Evolutionary conservation across 2,329 filamentous ascomycete genomes (phyloP).

Genomic region (Westerdykella aurantiaca): DNA sequence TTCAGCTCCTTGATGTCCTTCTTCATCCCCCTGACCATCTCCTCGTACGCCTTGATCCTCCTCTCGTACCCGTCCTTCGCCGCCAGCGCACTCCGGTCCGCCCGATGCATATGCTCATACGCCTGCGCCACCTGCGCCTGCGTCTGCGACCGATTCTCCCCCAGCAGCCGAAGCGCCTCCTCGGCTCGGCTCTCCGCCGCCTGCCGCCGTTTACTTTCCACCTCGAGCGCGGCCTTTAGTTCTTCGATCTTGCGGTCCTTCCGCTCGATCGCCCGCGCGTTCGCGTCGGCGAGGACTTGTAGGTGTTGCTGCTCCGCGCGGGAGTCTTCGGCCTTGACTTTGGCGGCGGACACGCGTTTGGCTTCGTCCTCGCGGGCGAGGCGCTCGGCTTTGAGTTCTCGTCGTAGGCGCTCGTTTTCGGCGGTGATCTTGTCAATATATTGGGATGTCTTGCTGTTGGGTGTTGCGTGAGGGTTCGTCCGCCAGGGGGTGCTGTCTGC

Average conservation of each 20-base stretch:
- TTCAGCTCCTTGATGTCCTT: constrained; percentile 31
- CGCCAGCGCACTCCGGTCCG: constrained; percentile 58
- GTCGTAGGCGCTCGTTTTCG: constrained; percentile 71
- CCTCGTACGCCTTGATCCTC: constrained; percentile 49
- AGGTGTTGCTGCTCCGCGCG: constrained; percentile 64
- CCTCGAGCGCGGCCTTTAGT: constrained; percentile 57
- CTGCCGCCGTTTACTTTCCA: constrained; percentile 57
- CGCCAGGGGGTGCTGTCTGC: constrained; percentile 23
- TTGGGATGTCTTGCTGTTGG: constrained; percentile 33
- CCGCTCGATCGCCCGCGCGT: constrained; percentile 62
- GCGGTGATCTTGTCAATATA: constrained; percentile 72
- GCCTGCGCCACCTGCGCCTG: constrained; percentile 58
- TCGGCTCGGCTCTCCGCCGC: constrained; percentile 56
- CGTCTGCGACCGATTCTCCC: constrained; percentile 55
- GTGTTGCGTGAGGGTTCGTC: constrained; percentile 20
- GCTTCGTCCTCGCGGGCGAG: constrained; percentile 61
- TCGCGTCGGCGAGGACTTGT: constrained; percentile 64
- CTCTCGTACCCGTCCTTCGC: constrained; percentile 68
- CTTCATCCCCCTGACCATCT: constrained; percentile 51
- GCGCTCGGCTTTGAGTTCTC: constrained; percentile 50
- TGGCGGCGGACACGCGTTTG: constrained; percentile 60
- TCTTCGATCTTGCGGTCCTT: constrained; percentile 71
- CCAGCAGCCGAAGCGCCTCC: constrained; percentile 58
- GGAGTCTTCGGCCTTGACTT: constrained; percentile 66
- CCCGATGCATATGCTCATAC: constrained; percentile 43